Conservation (phyloP, 202 grass and related monocot genomes). For the Zoysia matrella region DNA sequence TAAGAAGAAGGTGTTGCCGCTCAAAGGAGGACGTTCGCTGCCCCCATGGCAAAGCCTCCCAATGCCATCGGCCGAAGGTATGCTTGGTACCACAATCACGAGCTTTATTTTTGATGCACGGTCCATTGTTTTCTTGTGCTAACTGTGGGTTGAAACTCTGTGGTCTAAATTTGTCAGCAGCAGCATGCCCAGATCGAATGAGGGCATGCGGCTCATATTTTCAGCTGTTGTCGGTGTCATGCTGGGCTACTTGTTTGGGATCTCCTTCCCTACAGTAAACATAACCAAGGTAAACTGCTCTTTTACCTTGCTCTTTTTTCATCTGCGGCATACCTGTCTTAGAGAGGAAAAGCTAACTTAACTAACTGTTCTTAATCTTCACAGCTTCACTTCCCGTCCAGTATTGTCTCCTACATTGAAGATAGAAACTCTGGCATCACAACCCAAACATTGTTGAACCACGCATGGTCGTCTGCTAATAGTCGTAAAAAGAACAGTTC, state of each 20-base stretch:
- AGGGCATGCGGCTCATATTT: conserved; percentile 77
- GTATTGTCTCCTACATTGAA: conserved; percentile 87
- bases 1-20: background rate
- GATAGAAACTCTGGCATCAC: conserved; percentile 87
- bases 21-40: background rate
- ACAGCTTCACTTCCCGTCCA: conserved; percentile 85
- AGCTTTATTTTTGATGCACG: background rate
- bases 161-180: conserved; percentile 35
- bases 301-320: conserved; percentile 29
- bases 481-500: conserved; percentile 69
- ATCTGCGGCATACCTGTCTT: conserved; percentile 8
- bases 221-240: conserved; percentile 76
- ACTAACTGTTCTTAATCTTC: background rate
- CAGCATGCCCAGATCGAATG: conserved; percentile 67
- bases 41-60: conserved; percentile 44
- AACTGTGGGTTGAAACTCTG: background rate
- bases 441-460: conserved; percentile 86
- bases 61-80: conserved; percentile 47
- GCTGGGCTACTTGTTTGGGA: conserved; percentile 88
- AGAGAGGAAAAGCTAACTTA: conserved; percentile 1
- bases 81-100: conserved; percentile 9
- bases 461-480: conserved; percentile 78
- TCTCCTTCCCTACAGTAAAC: conserved; percentile 82
- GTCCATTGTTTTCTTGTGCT: background rate
- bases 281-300: conserved; percentile 78